Conservation (phyloP, 371 early-diverging fungal genomes). For the Lichtheimia ramosa region DNA sequence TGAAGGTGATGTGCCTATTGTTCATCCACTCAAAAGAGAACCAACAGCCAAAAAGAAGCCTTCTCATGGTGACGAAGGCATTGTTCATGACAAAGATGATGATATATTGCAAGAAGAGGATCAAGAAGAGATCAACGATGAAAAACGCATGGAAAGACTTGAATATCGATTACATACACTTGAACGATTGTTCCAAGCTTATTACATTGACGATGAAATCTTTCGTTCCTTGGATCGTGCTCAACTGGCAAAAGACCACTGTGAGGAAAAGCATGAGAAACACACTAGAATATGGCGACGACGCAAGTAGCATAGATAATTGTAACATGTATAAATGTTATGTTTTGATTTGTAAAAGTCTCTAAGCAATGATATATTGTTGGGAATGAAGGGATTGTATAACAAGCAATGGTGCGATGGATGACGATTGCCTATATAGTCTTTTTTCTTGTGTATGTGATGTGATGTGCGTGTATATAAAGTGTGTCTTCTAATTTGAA, state of each 20-base stretch:
- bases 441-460: constrained; percentile 82
- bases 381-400: too few relatives aligned
- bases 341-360: too few relatives aligned
- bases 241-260: background rate
- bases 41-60: background rate
- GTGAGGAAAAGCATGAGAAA: too few relatives aligned
- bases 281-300: too few relatives aligned
- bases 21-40: constrained; percentile 21
- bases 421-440: too few relatives aligned
- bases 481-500: constrained; percentile 66
- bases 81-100: background rate
- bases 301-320: too few relatives aligned
- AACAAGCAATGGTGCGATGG: too few relatives aligned
- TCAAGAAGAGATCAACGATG: background rate
- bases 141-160: constrained; percentile 19
- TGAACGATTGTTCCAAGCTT: constrained; percentile 35
- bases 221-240: constrained; percentile 30
- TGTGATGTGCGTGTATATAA: constrained; percentile 74
- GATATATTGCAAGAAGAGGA: constrained; percentile 12
- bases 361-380: too few relatives aligned
- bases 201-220: constrained; percentile 39
- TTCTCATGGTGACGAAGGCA: background rate
- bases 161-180: constrained; percentile 35
- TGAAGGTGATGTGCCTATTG: constrained; percentile 26
- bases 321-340: too few relatives aligned